Evolutionary conservation across 805 yeast species (phyloP).

Genomic region (Starmerella stellata): DNA sequence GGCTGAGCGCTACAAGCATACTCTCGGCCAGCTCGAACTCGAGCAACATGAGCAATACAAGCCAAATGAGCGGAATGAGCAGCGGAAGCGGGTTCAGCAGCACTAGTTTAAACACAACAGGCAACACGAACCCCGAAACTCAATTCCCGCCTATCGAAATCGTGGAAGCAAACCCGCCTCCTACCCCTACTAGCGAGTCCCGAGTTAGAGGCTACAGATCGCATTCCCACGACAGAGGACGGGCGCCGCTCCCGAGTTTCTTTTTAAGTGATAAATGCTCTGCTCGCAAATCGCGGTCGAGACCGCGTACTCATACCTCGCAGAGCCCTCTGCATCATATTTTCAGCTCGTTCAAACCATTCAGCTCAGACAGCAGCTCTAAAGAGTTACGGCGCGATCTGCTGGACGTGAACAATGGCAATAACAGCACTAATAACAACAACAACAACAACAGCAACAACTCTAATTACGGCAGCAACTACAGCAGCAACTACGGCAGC

Average conservation of each 20-base stretch:
- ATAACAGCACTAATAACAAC: too few relatives aligned
- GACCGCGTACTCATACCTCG: slow-evolving; percentile 1
- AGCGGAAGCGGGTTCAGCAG: slow-evolving; percentile 2
- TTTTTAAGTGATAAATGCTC: neutral
- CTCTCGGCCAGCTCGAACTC: slow-evolving; percentile 1
- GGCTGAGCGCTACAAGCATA: slow-evolving; percentile 4
- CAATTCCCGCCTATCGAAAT: neutral
- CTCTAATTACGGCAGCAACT: too few relatives aligned
- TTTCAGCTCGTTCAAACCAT: slow-evolving; percentile 4
- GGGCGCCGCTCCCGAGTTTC: neutral
- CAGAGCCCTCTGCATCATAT: slow-evolving; percentile 4
- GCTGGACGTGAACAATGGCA: neutral
- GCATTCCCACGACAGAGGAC: slow-evolving; percentile 1
- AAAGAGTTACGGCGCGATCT: neutral
- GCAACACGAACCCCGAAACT: neutral
- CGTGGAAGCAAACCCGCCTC: neutral
- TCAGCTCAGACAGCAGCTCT: slow-evolving; percentile 1
- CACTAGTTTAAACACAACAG: neutral
- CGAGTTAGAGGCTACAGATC: neutral
- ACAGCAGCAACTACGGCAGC: too few relatives aligned
- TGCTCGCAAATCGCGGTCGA: slow-evolving; percentile 3
- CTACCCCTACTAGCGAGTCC: neutral
- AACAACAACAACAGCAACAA: neutral
- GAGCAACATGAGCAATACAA: neutral
- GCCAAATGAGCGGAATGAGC: slow-evolving; percentile 6